Evolutionary conservation across 192 early-diverging fungal genomes (phyloP).

Genomic region (Podila horticola): DNA sequence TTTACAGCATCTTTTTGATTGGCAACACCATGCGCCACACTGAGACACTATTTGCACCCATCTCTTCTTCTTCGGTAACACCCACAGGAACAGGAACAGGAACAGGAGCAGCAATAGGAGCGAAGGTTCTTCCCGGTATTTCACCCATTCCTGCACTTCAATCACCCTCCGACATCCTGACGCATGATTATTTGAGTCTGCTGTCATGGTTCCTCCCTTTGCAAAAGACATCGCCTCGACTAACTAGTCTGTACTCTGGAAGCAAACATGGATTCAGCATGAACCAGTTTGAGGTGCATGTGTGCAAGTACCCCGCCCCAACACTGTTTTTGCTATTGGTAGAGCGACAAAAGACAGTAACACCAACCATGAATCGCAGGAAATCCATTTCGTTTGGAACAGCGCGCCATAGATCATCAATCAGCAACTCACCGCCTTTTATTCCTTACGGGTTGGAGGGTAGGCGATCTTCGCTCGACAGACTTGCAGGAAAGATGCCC

Average conservation of each 20-base stretch:
- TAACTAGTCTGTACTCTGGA: constrained; percentile 58
- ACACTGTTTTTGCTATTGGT: constrained; percentile 58
- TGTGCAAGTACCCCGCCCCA: constrained; percentile 68
- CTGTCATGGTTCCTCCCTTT: constrained; percentile 60
- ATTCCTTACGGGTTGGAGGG: constrained; percentile 9
- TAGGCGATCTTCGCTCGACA: constrained; percentile 15
- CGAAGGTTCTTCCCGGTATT: constrained; percentile 13
- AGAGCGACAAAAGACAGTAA: constrained; percentile 14
- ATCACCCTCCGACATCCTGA: constrained; percentile 51
- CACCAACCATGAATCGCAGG: constrained; percentile 18
- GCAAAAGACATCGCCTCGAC: constrained; percentile 19
- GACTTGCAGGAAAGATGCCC: constrained; percentile 7
- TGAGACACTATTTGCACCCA: neutral
- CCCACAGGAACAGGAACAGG: neutral
- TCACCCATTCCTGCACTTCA: constrained; percentile 17
- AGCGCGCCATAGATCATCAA: constrained; percentile 10
- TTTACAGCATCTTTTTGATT: constrained; percentile 57
- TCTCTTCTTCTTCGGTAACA: neutral
- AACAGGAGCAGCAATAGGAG: neutral
- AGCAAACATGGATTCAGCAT: constrained; percentile 65
- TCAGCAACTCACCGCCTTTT: constrained; percentile 23
- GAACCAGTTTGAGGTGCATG: constrained; percentile 62
- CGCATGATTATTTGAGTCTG: constrained; percentile 40
- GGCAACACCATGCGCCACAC: constrained; percentile 30
- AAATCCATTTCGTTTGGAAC: constrained; percentile 36